Conservation (phyloP, 2,329 filamentous ascomycete species). For the Calonectria fujianensis region DNA sequence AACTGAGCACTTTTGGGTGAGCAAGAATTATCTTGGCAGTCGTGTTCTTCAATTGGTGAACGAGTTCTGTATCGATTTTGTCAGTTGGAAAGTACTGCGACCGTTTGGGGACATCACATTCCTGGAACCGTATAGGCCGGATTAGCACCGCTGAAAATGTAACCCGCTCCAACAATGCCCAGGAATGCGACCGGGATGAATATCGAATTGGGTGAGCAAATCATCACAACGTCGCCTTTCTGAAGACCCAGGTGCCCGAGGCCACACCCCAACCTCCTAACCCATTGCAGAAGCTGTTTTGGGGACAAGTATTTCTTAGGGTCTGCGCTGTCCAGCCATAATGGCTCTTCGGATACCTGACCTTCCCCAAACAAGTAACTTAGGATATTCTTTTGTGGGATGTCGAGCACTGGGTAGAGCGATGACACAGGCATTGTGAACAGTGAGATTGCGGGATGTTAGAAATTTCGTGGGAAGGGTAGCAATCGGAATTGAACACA, state of each 20-base stretch:
- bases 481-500: not conserved
- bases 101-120: slow-evolving; percentile 49
- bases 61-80: slow-evolving; percentile 63
- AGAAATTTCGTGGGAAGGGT: not conserved
- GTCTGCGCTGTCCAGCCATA: slow-evolving; percentile 73
- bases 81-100: slow-evolving; percentile 24
- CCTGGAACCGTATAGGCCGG: slow-evolving; percentile 70
- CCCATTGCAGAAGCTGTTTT: slow-evolving; percentile 68
- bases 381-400: slow-evolving; percentile 67
- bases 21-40: slow-evolving; percentile 69
- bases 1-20: slow-evolving; percentile 67
- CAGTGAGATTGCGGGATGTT: not conserved
- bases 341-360: slow-evolving; percentile 64
- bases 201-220: slow-evolving; percentile 73
- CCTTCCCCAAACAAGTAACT: slow-evolving; percentile 59
- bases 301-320: slow-evolving; percentile 66
- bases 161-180: slow-evolving; percentile 71
- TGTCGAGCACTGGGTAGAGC: slow-evolving; percentile 63
- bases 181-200: slow-evolving; percentile 73
- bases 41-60: slow-evolving; percentile 71
- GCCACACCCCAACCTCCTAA: slow-evolving; percentile 70
- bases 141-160: slow-evolving; percentile 73
- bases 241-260: slow-evolving; percentile 67
- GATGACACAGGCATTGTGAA: slow-evolving; percentile 65
- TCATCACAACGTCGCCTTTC: slow-evolving; percentile 71